These are phyloP conservation scores for Apium graveolens DNA, from an alignment of 129 eudicot genomes.

Conservation along the genomic window DNA sequence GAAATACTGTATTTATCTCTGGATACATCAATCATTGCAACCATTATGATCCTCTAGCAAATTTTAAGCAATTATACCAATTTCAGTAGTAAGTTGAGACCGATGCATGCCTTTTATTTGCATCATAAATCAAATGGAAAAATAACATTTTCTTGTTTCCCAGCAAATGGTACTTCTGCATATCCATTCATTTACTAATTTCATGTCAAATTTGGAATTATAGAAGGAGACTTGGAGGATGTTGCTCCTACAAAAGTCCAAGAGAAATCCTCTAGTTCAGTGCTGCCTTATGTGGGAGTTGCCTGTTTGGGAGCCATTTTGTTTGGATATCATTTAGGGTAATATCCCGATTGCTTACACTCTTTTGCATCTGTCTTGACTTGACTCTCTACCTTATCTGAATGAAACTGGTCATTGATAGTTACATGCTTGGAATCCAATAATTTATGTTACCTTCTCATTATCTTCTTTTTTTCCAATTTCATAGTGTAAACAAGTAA, in stretches of 20 bases:
- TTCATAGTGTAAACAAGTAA: background rate
- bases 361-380: background rate
- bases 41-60: too few species aligned
- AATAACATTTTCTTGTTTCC: slow-evolving; percentile 2
- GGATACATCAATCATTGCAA: background rate
- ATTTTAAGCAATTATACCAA: too few species aligned
- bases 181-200: slow-evolving; percentile 15
- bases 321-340: slow-evolving; percentile 67
- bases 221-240: slow-evolving; percentile 65
- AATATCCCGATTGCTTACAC: background rate
- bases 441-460: background rate
- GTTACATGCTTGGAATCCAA: background rate
- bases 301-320: slow-evolving; percentile 95
- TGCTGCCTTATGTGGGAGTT: slow-evolving; percentile 88
- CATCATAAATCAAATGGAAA: background rate
- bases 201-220: slow-evolving; percentile 1
- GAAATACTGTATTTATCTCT: background rate
- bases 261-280: slow-evolving; percentile 64
- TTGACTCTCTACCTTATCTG: background rate
- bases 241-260: slow-evolving; percentile 38
- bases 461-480: background rate
- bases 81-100: background rate
- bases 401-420: background rate
- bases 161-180: background rate
- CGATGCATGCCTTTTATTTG: background rate